Conservation (phyloP, 306 rosid species). For the Ormosia emarginata region DNA sequence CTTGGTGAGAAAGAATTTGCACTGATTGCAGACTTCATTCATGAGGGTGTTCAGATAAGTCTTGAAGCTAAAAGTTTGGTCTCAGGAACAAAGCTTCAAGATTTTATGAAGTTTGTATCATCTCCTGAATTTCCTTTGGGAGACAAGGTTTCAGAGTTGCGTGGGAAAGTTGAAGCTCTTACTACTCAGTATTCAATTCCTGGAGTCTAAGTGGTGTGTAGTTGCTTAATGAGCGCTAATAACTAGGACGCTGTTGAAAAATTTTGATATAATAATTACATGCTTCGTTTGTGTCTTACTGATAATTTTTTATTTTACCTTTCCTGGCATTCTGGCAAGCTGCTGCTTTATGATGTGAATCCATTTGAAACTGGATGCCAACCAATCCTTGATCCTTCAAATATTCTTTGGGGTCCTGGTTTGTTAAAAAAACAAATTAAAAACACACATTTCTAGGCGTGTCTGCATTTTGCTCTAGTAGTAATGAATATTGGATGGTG, state of each 20-base stretch:
- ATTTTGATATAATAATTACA: constrained; percentile 19
- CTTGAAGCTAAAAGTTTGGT: constrained; percentile 60
- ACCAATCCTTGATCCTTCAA: neutral
- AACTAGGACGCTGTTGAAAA: constrained; percentile 8
- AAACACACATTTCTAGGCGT: neutral
- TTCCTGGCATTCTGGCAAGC: neutral
- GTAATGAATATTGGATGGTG: neutral
- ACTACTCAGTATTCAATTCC: constrained; percentile 77
- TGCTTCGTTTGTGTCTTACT: neutral
- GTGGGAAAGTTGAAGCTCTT: constrained; percentile 71
- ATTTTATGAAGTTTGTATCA: constrained; percentile 59
- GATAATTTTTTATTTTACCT: neutral
- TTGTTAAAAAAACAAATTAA: neutral
- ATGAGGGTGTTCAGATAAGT: constrained; percentile 78
- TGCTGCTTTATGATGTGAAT: neutral
- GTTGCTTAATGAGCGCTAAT: neutral
- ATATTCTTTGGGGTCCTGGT: neutral
- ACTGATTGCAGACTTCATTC: constrained; percentile 67
- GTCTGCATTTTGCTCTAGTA: neutral
- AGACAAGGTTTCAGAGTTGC: constrained; percentile 54
- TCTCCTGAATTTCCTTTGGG: constrained; percentile 61
- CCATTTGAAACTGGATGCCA: neutral
- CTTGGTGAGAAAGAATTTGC: constrained; percentile 68
- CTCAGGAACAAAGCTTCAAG: constrained; percentile 82
- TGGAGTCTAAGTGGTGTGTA: constrained; percentile 48